Conservation (phyloP, 139 green algal genomes). For the Tetraselmis chui region DNA sequence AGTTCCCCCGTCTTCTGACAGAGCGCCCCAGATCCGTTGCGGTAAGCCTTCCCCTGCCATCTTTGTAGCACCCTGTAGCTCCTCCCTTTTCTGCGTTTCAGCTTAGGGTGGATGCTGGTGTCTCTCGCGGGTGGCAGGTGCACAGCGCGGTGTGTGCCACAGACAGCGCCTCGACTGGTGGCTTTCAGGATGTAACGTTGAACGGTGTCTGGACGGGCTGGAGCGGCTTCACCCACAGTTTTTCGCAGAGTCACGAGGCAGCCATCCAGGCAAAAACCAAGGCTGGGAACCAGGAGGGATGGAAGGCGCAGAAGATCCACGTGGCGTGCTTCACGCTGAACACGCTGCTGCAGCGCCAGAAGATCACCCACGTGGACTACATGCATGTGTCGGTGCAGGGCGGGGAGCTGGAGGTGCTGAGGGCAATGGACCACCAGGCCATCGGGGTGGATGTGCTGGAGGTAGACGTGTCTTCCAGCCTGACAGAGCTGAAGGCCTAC, state of each 20-base stretch:
- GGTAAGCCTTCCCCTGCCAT: not conserved
- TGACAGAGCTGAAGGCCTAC: not conserved
- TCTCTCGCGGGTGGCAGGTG: not conserved
- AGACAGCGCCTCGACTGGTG: not conserved
- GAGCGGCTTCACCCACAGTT: not conserved
- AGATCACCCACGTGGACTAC: not conserved
- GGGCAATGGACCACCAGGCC: not conserved
- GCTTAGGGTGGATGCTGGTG: not conserved
- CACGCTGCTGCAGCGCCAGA: not conserved
- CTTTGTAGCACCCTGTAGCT: too few relatives aligned
- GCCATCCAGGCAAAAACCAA: not conserved
- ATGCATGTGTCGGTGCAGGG: not conserved
- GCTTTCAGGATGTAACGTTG: not conserved
- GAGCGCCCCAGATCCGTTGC: not conserved
- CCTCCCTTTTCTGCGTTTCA: not conserved
- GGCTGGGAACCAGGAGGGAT: not conserved
- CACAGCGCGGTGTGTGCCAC: not conserved
- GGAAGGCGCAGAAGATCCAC: not conserved
- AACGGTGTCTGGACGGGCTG: conserved; percentile 2
- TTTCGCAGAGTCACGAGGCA: not conserved
- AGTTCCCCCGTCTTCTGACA: not conserved
- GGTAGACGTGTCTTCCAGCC: not conserved
- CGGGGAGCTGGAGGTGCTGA: not conserved
- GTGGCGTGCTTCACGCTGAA: not conserved
- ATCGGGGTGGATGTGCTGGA: not conserved